Evolutionary conservation across 1,139 yeast genomes (phyloP), one percentile per base, ranked within the genome.

Genomic region (Magnusiomyces magnusii): DNA sequence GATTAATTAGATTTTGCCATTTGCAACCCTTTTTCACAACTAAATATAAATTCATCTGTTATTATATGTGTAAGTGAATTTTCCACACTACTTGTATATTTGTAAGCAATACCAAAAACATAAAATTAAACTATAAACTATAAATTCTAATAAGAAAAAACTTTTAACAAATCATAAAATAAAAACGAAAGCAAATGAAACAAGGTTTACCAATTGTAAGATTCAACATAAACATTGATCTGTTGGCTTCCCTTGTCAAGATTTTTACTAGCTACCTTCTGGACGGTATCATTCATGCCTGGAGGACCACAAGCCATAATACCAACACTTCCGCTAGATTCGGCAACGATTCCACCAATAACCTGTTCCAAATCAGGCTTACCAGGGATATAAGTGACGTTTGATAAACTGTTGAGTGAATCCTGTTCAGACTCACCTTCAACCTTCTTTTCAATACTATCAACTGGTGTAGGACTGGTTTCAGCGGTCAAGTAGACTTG

Each of bases 181-280:
- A 47, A 47, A 47, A 47, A 15, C 13, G 9, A 5, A 23, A 47
- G 25, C 3, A 25, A 23, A 23, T 17, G 25, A 23, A 47, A 13
- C 23, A 47, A 2, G 25, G 25, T 24, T 47, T 61, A 73, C 76
- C 77, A 75, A n/a, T 72, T 66, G 60, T 75, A 78, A n/a, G 78
- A 71, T 62, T 78, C 80, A 54, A 76, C 77, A 53, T 70, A 67
- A 57, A 72, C 71, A 51, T 75, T 77, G 19, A 78, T 71, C 44
- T 74, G 69, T 34, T 72, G 68, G 2, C 54, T 62, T 3, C 63
- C 57, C n/a, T 39, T 44, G 24, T 34, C 44, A 39, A 68, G 57
- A 19, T 61, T 53, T 1, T 57, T 55, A 1, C 63, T 56, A 17
- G 66, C 63, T 2, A 74, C 67, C 2, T 64, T 57, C 59, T 80